Evolutionary conservation across 257 asterid genomes (phyloP).

Genomic region (Solanum lycopersicoides): DNA sequence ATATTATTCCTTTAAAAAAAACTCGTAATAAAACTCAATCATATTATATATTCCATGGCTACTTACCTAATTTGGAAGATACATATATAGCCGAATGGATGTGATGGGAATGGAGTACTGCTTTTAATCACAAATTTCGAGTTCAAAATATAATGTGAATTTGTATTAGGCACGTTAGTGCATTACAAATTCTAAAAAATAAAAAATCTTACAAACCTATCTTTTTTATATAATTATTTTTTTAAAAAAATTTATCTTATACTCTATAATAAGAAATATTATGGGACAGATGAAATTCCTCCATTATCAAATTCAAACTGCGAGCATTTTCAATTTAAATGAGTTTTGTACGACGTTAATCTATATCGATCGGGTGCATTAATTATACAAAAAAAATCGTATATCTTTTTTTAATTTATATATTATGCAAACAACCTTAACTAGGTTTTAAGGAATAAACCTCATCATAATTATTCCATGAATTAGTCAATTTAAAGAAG

Average conservation of each 20-base stretch:
- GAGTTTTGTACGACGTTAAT: background rate
- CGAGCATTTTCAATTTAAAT: background rate
- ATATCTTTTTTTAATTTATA: background rate
- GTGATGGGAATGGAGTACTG: background rate
- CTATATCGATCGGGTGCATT: too few relatives aligned
- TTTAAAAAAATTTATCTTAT: background rate
- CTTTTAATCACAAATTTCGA: background rate
- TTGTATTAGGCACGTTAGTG: background rate
- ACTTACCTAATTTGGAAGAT: background rate
- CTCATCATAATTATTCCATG: background rate
- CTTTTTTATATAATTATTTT: too few relatives aligned
- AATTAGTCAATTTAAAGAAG: background rate
- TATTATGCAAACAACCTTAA: background rate
- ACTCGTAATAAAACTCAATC: background rate
- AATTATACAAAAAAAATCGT: too few relatives aligned
- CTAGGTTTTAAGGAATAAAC: background rate
- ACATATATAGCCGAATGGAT: background rate
- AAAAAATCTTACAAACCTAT: background rate
- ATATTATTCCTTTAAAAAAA: background rate
- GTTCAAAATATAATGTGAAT: background rate
- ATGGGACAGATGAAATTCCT: background rate
- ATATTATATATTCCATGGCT: background rate
- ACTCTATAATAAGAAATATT: background rate
- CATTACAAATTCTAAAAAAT: background rate
- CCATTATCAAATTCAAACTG: too few relatives aligned